Evolutionary conservation across 2,329 filamentous ascomycete species (phyloP), one percentile per base, ranked within the genome.

Genomic region (Colletotrichum destructivum): DNA sequence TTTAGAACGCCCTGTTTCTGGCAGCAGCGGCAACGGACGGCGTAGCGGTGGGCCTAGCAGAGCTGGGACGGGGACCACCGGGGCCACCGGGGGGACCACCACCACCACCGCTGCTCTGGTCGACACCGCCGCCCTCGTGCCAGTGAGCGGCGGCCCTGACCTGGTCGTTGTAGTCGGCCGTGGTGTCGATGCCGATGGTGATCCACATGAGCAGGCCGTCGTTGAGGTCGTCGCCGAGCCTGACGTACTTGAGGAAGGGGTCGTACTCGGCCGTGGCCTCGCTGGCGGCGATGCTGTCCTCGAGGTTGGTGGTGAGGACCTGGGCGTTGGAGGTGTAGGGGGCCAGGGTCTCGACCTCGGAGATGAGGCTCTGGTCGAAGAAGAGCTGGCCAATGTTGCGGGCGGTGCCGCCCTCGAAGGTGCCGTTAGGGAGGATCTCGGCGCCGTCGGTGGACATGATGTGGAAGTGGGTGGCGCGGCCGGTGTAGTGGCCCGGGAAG

Each of bases 201-300:
- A 90, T 85, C 88, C 88, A 90, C 2, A 82, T 86, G 61, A 90
- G 83, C 38, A 90, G 75, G 21, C 88, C 88, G 49, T 90, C 87
- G 1, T 75, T 71, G 12, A 88, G 75, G 46, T 80, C 80, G 40
- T 90, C 86, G 0, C 89, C 89, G 4, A 92, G 83, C 3, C 86
- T 82, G 15, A 88, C 85, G 74, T 90, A 91, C 76, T 90, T 84
- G 73, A 90, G 81, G 74, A 91, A 80, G 0, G 90, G 90, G 3
- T 84, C 85, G 56, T 62, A 73, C 51, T 85, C 85, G 6, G 85
- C 84, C 74, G 86, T 81, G 40, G 85, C 78, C 47, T 88, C 83
- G 61, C 89, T 82, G 26, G 79, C 77, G 8, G 71, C 66, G 51
- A 66, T 66, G 55, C 21, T 31, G 74, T 92, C 90, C 0, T 87